Evolutionary conservation across 1,139 yeast species (phyloP), one percentile per base, ranked within the genome.

Genomic region (Taiozyma sp.): DNA sequence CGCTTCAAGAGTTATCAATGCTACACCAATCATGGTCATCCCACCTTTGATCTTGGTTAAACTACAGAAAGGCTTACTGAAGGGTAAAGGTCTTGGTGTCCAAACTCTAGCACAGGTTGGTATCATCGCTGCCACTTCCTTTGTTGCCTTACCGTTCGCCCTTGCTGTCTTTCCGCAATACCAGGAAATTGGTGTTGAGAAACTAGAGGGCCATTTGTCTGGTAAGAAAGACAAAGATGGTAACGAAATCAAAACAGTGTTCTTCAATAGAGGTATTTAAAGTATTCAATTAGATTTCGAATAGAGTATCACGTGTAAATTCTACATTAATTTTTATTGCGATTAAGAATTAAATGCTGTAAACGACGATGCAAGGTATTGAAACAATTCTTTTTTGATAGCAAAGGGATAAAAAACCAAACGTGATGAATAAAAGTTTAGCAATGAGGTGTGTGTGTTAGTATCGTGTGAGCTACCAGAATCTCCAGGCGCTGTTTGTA

Each of bases 1-100:
- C 3, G 83, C 93, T 42, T 87, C 96, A 48, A 78, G 99, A 65
- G 96, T 93, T 47, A 87, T 93, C 61, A 93, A 90, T 65, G 97
- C 98, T 24, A 88, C 99, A 0, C 99, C 99, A 22, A 79, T 93
- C 60, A 93, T 93, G 99, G 99, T 88, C 24, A 69, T 93, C 26
- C 99, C 99, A 1, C 97, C 99, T 2, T 75, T 93, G 61, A 66
- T 88, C 30, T 75, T 93, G 52, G 89, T 89, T 48, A 79, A 76
- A 64, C 74, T 93, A 57, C 98, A 93, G 70, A 78, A 77, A 57
- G 74, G 84, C 0, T 61, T 83, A 30, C 75, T 91, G 57, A 82
- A 77, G 62, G 88, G 89, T 42, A 84, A 81, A 65, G 77, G 88
- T 16, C 69, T 79, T 54, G 74, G 83, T 28, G 72, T 80, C 7